Base-by-base conservation (phyloP, 2,329 filamentous ascomycete genomes). In the Fusarium secorum region DNA sequence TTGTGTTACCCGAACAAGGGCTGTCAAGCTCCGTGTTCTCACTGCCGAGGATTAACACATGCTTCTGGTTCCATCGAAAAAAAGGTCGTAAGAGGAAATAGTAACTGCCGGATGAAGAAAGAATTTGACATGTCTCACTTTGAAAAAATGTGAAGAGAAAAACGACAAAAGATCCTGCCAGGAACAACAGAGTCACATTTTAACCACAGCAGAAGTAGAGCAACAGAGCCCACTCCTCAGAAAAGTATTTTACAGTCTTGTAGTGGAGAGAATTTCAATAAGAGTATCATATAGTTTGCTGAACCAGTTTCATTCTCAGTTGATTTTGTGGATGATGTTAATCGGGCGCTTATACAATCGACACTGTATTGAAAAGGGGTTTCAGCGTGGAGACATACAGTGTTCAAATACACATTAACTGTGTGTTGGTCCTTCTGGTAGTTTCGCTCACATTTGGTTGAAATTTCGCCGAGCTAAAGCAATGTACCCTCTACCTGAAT, bases 401-500 rank as follows among this genome's bases (percentile, higher is more conserved):
- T 67, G 28, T 18, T 22, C 3, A 7, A 0, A 9, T 2, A 1
- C 1, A 10, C 3, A 13, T 45, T 67, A 67, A 67, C 64, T 46
- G 64, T 67, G 56, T 67, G 64, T 67, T 67, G 64, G 64, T 67
- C 18, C 44, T 49, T 24, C 52, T 46, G 20, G 46, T 66, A 60
- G 48, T 42, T 63, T 49, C 20, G 46, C 41, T 39, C 41, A 60
- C 30, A 39, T 60, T 60, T 64, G 49, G 63, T 48, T 32, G 36
- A 33, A 26, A 26, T 48, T 48, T 33, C 26, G 28, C 46, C 35
- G 30, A 48, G 36, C 62, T 51, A 61, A 53, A 52, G 28, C 33
- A 42, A 51, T 39, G 48, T 67, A 67, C 39, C 38, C 49, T 67
- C 41, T 51, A 67, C 64, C 49, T 62, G 32, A 35, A 38, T 26